Evolutionary conservation across 2,329 filamentous ascomycete genomes (phyloP).

Genomic region (Epichloe coenophiala): DNA sequence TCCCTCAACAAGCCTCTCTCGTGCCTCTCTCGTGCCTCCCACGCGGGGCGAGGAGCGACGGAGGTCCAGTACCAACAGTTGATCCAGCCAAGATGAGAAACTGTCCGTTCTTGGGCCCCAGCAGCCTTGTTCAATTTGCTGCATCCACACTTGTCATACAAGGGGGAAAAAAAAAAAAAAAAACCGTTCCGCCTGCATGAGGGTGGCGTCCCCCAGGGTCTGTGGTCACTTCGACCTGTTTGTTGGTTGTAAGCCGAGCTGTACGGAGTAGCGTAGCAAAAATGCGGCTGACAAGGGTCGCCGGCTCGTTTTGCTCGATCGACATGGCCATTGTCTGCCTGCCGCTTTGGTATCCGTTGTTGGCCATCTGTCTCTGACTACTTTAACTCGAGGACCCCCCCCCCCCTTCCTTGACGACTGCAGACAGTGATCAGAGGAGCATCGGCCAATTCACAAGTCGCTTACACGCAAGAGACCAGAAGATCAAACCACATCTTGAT

Average conservation of each 20-base stretch:
- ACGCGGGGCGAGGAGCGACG: no score
- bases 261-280: not conserved
- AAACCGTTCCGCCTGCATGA: not conserved
- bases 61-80: no score
- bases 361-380: constrained; percentile 4
- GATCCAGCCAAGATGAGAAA: not conserved
- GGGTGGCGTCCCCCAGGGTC: no score
- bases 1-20: not conserved
- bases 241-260: not conserved
- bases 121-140: not conserved
- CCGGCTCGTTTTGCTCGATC: constrained; percentile 1
- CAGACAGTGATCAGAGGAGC: not conserved
- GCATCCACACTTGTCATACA: not conserved
- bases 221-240: no score
- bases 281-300: constrained; percentile 1
- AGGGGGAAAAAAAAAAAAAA: not conserved
- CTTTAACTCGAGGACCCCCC: constrained; percentile 4
- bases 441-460: not conserved
- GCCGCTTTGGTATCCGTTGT: constrained; percentile 5
- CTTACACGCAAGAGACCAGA: not conserved
- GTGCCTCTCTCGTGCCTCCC: no score
- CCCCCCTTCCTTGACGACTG: constrained; percentile 4
- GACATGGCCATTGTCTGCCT: constrained; percentile 8
- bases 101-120: not conserved
- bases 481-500: not conserved